Conservation (phyloP, 371 early-diverging fungal genomes). For the Apophysomyces sp. region DNA sequence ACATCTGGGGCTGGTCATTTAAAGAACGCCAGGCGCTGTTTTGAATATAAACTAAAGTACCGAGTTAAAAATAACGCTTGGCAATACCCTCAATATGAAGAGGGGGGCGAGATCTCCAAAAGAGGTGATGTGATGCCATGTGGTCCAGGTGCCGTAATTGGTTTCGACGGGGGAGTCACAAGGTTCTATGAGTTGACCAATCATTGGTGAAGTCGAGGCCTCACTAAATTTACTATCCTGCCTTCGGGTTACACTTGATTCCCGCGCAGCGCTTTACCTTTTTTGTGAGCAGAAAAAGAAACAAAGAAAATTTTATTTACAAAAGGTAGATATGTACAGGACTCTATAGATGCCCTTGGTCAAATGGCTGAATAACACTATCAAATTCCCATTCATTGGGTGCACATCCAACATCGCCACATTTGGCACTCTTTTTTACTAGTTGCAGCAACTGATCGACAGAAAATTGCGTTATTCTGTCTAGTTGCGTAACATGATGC, state of each 20-base stretch:
- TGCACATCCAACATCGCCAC: not conserved
- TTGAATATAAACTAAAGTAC: too few species aligned
- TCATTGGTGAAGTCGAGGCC: not conserved
- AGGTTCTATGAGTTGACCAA: not conserved
- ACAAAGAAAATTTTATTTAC: not conserved
- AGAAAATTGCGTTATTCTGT: constrained; percentile 5
- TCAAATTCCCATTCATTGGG: constrained; percentile 30
- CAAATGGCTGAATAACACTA: constrained; percentile 17
- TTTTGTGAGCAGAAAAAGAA: not conserved
- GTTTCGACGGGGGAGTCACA: not conserved
- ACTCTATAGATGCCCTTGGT: constrained; percentile 13
- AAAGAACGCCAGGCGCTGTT: too few species aligned
- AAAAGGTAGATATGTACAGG: constrained; percentile 1
- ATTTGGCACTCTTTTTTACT: constrained; percentile 5
- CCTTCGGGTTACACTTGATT: not conserved
- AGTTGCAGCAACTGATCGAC: constrained; percentile 10
- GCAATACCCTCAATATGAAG: too few species aligned
- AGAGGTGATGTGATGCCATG: too few species aligned
- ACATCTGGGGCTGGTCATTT: too few species aligned
- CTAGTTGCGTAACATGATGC: constrained; percentile 7
- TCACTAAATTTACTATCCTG: not conserved
- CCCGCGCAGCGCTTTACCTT: not conserved
- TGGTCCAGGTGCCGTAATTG: not conserved
- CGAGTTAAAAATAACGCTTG: too few species aligned
- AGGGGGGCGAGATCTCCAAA: too few species aligned